A percentile compares a stretch with the other conserved stretches of the same genome.
These are phyloP conservation scores for Bauhinia variegata DNA, from an alignment of 306 rosid genomes.

Conservation along the genomic window DNA sequence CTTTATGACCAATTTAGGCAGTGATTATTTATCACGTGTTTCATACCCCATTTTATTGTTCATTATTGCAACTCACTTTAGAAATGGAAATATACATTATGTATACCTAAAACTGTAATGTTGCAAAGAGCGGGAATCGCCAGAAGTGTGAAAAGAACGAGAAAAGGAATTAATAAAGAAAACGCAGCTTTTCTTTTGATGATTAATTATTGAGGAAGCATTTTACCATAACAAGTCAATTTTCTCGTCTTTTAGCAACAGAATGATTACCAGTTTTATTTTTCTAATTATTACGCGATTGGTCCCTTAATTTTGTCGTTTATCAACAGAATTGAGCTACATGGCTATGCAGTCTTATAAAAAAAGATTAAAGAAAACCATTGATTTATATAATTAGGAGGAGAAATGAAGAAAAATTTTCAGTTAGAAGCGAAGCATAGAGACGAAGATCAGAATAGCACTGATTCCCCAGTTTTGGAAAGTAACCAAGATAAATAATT, in stretches of 20 bases:
- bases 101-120: too few species aligned
- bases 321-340: too few species aligned
- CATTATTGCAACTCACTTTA: too few species aligned
- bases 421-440: neutral
- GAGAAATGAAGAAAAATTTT: neutral
- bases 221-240: neutral
- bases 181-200: constrained; percentile 14
- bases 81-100: too few species aligned
- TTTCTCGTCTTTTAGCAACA: constrained; percentile 7
- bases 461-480: constrained; percentile 1
- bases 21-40: too few species aligned
- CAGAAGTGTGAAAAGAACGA: constrained; percentile 5
- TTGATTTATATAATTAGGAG: too few species aligned
- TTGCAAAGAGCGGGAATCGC: neutral
- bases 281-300: neutral
- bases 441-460: neutral
- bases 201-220: constrained; percentile 27
- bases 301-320: too few species aligned
- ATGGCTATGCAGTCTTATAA: too few species aligned
- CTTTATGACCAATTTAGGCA: too few species aligned
- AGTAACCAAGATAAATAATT: constrained; percentile 16
- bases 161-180: neutral
- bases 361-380: too few species aligned
- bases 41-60: too few species aligned
- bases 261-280: neutral